A percentile compares a stretch with the other conserved stretches of the same genome.
These are phyloP conservation scores for Neonectria hederae DNA, from an alignment of 2,329 filamentous ascomycete species.

Conservation along the genomic window DNA sequence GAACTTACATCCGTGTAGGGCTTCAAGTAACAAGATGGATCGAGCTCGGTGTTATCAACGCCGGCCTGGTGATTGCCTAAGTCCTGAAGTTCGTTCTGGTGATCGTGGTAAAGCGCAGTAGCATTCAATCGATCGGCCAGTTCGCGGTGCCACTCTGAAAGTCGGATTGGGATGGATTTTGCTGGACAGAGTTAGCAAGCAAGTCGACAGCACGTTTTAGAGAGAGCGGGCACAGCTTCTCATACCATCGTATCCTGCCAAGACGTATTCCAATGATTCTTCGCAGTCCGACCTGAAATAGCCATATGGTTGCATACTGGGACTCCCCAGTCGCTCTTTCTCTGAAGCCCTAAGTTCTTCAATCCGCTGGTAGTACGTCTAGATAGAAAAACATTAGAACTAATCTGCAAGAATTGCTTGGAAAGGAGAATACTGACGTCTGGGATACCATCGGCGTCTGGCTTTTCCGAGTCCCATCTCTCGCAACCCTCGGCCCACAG, in stretches of 20 bases:
- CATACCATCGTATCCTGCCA: conserved; percentile 10
- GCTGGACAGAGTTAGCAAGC: not conserved
- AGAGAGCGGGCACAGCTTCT: not conserved
- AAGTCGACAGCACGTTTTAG: not conserved
- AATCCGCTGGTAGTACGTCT: conserved; percentile 7
- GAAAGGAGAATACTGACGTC: conserved; percentile 10
- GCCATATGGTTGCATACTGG: not conserved
- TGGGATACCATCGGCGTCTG: conserved; percentile 12
- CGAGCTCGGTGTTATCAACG: not conserved
- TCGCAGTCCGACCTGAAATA: not conserved
- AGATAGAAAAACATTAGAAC: not conserved
- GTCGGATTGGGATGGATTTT: conserved; percentile 1
- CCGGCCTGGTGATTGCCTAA: not conserved
- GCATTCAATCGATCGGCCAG: not conserved
- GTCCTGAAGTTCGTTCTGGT: not conserved
- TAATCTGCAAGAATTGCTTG: not conserved
- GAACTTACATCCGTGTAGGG: conserved; percentile 34
- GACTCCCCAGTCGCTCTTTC: not conserved
- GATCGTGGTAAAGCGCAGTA: not conserved
- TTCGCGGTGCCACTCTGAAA: conserved; percentile 21
- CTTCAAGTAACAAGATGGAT: conserved; percentile 5
- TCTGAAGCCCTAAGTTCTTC: not conserved
- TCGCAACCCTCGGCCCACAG: conserved; percentile 49
- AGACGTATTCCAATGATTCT: conserved; percentile 11
- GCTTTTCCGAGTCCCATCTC: conserved; percentile 39